Evolutionary conservation across 129 eudicot species (phyloP).

Genomic region (Solidago caesia): DNA sequence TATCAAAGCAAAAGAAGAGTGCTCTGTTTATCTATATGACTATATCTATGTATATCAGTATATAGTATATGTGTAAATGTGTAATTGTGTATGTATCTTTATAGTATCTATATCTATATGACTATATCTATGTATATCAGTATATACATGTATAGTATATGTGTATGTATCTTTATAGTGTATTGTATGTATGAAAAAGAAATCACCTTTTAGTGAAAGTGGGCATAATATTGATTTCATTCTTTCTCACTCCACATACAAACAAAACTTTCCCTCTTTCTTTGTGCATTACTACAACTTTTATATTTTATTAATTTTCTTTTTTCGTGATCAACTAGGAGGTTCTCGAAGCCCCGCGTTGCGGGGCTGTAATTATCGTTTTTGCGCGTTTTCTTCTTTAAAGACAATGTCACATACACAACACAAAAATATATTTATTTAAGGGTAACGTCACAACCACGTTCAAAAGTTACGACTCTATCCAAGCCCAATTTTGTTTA

Average conservation of each 20-base stretch:
- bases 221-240: conserved; percentile 32
- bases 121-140: not conserved
- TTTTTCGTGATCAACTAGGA: conserved; percentile 32
- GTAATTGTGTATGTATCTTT: not conserved
- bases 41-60: conserved; percentile 5
- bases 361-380: no score
- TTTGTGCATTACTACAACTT: not conserved
- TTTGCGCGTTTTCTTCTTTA: no score
- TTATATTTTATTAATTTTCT: not conserved
- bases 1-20: conserved; percentile 67
- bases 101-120: no score
- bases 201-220: conserved; percentile 56
- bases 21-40: conserved; percentile 43
- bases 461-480: no score
- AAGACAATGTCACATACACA: no score
- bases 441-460: no score
- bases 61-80: not conserved
- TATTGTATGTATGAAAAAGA: conserved; percentile 42
- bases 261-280: conserved; percentile 34
- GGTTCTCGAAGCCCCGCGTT: no score
- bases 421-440: no score
- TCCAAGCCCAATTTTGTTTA: no score
- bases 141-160: not conserved
- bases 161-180: conserved; percentile 15
- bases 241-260: conserved; percentile 36